A percentile compares a stretch with the other conserved stretches of the same genome.
Evolutionary conservation across 345 rosid genomes (phyloP).

Genomic region (Dimocarpus longan): DNA sequence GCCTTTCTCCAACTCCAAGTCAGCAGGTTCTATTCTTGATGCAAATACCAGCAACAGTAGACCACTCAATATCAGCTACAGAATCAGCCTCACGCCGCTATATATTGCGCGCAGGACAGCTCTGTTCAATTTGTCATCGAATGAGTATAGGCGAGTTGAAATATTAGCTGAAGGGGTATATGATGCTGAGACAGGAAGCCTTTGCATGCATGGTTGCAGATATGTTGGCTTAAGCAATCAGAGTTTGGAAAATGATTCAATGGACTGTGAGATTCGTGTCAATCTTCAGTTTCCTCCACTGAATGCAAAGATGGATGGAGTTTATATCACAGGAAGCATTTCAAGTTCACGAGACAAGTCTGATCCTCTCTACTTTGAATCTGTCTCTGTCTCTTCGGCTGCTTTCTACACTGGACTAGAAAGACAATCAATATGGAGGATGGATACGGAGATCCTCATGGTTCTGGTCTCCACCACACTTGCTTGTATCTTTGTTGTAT

Average conservation of each 20-base stretch:
- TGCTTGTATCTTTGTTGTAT: slow-evolving; percentile 38
- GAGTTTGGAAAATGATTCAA: not conserved
- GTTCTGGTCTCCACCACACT: slow-evolving; percentile 49
- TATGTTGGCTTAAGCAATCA: slow-evolving; percentile 4
- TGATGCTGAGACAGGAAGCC: slow-evolving; percentile 38
- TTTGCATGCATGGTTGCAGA: slow-evolving; percentile 62
- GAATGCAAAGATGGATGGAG: slow-evolving; percentile 25
- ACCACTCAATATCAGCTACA: slow-evolving; percentile 36
- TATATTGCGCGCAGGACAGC: not conserved
- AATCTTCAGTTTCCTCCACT: slow-evolving; percentile 43
- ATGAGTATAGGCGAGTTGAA: not conserved
- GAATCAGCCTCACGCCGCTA: not conserved
- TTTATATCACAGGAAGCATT: slow-evolving; percentile 41
- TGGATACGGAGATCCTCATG: slow-evolving; percentile 52
- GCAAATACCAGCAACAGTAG: not conserved
- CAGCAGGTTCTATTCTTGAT: not conserved
- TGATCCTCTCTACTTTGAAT: slow-evolving; percentile 40
- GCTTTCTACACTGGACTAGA: slow-evolving; percentile 24
- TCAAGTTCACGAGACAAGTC: slow-evolving; percentile 36
- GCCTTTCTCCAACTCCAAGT: not conserved
- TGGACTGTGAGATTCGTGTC: slow-evolving; percentile 46
- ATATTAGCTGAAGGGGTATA: slow-evolving; percentile 47
- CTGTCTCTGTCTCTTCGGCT: slow-evolving; percentile 21
- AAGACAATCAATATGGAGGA: slow-evolving; percentile 38
- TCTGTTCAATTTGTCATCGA: slow-evolving; percentile 12